Evolutionary conservation across 768 basidiomycete species (phyloP), one percentile per base, ranked within the genome.

Genomic region (Leccinum boreale): DNA sequence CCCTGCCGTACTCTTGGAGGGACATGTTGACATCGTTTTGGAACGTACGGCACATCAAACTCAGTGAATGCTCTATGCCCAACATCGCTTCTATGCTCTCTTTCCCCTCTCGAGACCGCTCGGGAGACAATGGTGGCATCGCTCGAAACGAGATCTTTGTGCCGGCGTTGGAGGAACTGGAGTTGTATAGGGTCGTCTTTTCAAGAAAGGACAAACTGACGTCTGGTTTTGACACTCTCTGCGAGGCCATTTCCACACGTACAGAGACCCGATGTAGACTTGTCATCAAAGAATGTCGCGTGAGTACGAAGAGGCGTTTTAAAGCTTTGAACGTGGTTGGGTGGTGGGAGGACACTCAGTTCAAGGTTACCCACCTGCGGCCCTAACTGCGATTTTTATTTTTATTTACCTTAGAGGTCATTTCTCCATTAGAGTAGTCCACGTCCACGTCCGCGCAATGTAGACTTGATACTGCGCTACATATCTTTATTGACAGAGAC

Each of bases 1-100:
- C 29, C 31, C n/a, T 29, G 0, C 15, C 14, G 3, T 5, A 12
- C 12, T 53, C 62, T 23, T 66, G 58, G 64, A 55, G 19, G 15
- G 17, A 23, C 7, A 48, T 28, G 1, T 23, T 65, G 7, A 42
- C 35, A 11, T 17, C n/a, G 14, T 47, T 59, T 11, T 51, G 6
- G 8, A 50, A 26, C 26, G 19, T 62, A 12, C 51, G 45, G n/a
- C 23, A 39, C 52, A 48, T 64, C 42, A 36, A 45, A 46, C 3
- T 64, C 17, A 39, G 17, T 6, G 1, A 24, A 2, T 46, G 49
- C 26, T 1, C 2, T 26, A 39, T 57, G 45, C 49, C 54, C 8
- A 5, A 26, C 5, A 49, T 49, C 5, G 48, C 26, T n/a, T 49
- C 48, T 6, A 14, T 49, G 10, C 48, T 49, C 48, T 26, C 28